These are phyloP conservation scores for Boletus sp. DNA, from an alignment of 768 basidiomycete species.

Conservation along the genomic window DNA sequence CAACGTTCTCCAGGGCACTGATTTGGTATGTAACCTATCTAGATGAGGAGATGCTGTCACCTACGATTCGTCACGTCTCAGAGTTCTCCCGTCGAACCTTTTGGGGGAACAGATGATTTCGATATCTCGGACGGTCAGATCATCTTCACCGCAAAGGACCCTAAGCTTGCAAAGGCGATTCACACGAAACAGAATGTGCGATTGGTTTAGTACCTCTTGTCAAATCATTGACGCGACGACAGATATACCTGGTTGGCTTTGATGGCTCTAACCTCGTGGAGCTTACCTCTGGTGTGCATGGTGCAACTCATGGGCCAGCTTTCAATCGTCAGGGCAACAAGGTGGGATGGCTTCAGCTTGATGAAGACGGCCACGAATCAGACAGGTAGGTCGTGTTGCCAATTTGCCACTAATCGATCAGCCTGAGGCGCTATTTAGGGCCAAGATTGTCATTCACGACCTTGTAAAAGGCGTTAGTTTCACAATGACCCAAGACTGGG, in stretches of 20 bases:
- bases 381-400: slow-evolving; percentile 53
- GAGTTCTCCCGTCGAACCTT: slow-evolving; percentile 80
- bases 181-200: slow-evolving; percentile 88
- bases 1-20: slow-evolving; percentile 64
- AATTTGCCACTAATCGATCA: no score
- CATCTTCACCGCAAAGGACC: slow-evolving; percentile 86
- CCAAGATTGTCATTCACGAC: slow-evolving; percentile 79
- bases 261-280: slow-evolving; percentile 53
- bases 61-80: slow-evolving; percentile 23
- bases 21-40: slow-evolving; percentile 50
- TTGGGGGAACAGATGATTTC: slow-evolving; percentile 82
- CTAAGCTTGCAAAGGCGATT: slow-evolving; percentile 67
- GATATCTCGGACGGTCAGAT: slow-evolving; percentile 68
- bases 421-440: slow-evolving; percentile 37
- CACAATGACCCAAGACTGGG: slow-evolving; percentile 82
- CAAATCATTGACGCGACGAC: not conserved
- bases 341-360: slow-evolving; percentile 86
- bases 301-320: slow-evolving; percentile 73
- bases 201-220: not conserved
- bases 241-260: slow-evolving; percentile 74
- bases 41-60: not conserved
- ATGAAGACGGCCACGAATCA: slow-evolving; percentile 85
- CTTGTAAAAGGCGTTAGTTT: slow-evolving; percentile 60
- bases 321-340: slow-evolving; percentile 67
- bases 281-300: slow-evolving; percentile 82